Conservation (phyloP, 129 eudicot species). For the Gnaphalium uliginosum region DNA sequence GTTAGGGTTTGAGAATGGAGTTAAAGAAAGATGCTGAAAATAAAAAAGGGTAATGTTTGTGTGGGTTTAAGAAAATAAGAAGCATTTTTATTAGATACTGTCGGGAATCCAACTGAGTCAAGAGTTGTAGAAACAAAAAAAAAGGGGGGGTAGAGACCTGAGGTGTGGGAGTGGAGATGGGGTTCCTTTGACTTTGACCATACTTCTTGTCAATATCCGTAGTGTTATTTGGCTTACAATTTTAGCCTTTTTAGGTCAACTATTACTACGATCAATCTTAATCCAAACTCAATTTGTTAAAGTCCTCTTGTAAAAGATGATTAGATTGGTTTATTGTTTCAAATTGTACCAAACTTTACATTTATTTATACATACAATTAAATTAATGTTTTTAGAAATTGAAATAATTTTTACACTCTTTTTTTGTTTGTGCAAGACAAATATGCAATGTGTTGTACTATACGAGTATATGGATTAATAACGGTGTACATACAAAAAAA, state of each 20-base stretch:
- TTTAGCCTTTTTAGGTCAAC: background rate
- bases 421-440: too few species aligned
- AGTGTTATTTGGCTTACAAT: background rate
- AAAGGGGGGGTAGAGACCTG: slow-evolving; percentile 16
- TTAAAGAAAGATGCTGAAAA: slow-evolving; percentile 11
- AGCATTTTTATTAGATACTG: slow-evolving; percentile 34
- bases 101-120: slow-evolving; percentile 34
- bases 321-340: too few species aligned
- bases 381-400: too few species aligned
- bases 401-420: too few species aligned
- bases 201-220: slow-evolving; percentile 22
- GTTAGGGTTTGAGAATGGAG: slow-evolving; percentile 19
- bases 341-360: too few species aligned
- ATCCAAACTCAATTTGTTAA: background rate
- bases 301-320: too few species aligned
- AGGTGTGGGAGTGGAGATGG: slow-evolving; percentile 42
- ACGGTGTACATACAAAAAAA: too few species aligned
- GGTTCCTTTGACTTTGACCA: slow-evolving; percentile 37
- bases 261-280: background rate
- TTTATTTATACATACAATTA: too few species aligned
- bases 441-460: too few species aligned
- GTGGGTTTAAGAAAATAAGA: slow-evolving; percentile 20
- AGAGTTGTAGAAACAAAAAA: background rate
- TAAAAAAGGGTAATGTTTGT: slow-evolving; percentile 12
- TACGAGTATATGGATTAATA: too few species aligned